A percentile compares a stretch with the other conserved stretches of the same genome.
Conservation (phyloP, 2,329 filamentous ascomycete genomes). For the Ambrosiella beaveri region DNA sequence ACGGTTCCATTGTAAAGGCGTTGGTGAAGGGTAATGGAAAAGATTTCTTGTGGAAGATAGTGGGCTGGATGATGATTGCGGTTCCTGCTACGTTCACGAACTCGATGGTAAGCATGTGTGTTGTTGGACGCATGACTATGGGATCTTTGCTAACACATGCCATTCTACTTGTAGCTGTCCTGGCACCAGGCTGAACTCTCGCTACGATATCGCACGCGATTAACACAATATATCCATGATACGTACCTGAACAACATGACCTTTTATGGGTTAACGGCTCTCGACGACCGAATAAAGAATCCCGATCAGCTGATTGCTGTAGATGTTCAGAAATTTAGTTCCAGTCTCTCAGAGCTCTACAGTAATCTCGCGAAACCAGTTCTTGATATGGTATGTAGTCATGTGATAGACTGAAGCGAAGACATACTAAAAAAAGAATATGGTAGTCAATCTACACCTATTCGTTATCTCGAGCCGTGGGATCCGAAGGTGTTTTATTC, state of each 20-base stretch:
- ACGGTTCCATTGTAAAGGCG: conserved; percentile 81
- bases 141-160: background rate
- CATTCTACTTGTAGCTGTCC: conserved; percentile 48
- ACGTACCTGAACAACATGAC: conserved; percentile 95
- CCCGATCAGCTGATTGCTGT: conserved; percentile 94
- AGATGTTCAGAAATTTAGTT: conserved; percentile 90
- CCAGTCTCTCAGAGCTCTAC: conserved; percentile 85
- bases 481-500: conserved; percentile 84
- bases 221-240: conserved; percentile 90
- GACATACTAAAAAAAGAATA: conserved; percentile 12
- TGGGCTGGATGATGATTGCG: conserved; percentile 98
- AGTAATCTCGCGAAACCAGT: conserved; percentile 91
- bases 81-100: conserved; percentile 96
- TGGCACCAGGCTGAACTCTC: conserved; percentile 95
- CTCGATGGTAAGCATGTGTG: conserved; percentile 57
- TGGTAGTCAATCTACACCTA: conserved; percentile 72
- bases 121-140: background rate
- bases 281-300: conserved; percentile 97
- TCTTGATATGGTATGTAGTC: conserved; percentile 58
- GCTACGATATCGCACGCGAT: conserved; percentile 74
- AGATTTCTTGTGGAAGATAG: conserved; percentile 72
- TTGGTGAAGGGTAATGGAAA: conserved; percentile 80
- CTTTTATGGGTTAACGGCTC: conserved; percentile 86
- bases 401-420: conserved; percentile 13
- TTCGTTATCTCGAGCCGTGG: conserved; percentile 84